Percentiles rank a stretch among this genome's conserved stretches.
Evolutionary conservation across 805 yeast genomes (phyloP).

Genomic region (Cyberlindnera veronae): DNA sequence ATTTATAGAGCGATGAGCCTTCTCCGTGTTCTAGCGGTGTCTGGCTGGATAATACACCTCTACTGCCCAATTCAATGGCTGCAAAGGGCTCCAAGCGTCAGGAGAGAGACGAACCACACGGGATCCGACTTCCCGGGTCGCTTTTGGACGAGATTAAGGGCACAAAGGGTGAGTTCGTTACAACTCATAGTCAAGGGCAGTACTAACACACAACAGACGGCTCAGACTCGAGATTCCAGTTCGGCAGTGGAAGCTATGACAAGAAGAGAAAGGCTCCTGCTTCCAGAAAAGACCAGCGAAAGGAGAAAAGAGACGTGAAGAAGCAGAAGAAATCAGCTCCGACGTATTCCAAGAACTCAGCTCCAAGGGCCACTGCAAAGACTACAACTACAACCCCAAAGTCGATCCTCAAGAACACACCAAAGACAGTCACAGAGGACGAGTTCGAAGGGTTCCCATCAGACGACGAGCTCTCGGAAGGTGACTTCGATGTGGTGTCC

Average conservation of each 20-base stretch:
- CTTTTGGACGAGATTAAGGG: constrained; percentile 50
- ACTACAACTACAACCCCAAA: constrained; percentile 31
- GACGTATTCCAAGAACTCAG: background rate
- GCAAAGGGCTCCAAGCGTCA: constrained; percentile 13
- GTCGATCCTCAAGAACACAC: no score
- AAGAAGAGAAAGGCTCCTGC: constrained; percentile 31
- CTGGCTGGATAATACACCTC: no score
- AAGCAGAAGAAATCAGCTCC: constrained; percentile 25
- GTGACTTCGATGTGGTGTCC: constrained; percentile 14
- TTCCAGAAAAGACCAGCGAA: constrained; percentile 41
- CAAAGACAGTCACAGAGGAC: constrained; percentile 14
- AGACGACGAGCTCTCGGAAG: constrained; percentile 16
- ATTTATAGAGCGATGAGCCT: constrained; percentile 16
- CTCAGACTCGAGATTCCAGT: constrained; percentile 35
- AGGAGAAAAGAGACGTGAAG: constrained; percentile 36
- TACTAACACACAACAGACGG: constrained; percentile 28
- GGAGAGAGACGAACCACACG: constrained; percentile 31
- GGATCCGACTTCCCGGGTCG: constrained; percentile 53
- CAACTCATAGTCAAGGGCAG: background rate
- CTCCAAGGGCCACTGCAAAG: background rate
- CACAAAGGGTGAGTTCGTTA: constrained; percentile 6
- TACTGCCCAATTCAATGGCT: no score
- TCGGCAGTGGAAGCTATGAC: constrained; percentile 29
- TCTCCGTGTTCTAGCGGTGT: no score
- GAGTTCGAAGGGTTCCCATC: constrained; percentile 19